Evolutionary conservation across 2,329 filamentous ascomycete genomes (phyloP).

Genomic region (Endothia cerciana): DNA sequence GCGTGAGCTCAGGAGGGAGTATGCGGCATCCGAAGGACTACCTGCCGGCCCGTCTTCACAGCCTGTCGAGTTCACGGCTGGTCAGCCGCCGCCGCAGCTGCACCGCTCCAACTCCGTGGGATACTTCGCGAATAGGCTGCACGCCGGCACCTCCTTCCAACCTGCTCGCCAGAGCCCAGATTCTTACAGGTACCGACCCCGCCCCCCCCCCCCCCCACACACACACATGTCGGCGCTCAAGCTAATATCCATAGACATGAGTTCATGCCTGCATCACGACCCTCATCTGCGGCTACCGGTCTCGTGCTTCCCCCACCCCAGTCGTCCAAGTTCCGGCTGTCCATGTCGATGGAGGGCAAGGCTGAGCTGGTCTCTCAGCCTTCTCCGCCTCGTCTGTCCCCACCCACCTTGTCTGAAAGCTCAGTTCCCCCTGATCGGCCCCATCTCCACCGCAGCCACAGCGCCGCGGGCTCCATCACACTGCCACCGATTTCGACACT

Average conservation of each 20-base stretch:
- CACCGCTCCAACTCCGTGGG: conserved; percentile 46
- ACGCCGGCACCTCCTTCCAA: conserved; percentile 56
- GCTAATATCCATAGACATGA: conserved; percentile 43
- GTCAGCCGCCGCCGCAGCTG: conserved; percentile 28
- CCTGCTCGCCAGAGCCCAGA: conserved; percentile 48
- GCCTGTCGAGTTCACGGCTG: conserved; percentile 32
- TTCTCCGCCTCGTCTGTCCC: conserved; percentile 53
- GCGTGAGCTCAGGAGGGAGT: conserved; percentile 18
- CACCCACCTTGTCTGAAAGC: conserved; percentile 22
- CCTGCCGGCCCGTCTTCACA: conserved; percentile 32
- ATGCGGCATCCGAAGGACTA: conserved; percentile 17
- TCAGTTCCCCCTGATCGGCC: conserved; percentile 53
- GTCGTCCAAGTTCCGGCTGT: conserved; percentile 71
- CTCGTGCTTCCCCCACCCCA: conserved; percentile 42
- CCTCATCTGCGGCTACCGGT: conserved; percentile 45
- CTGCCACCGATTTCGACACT: conserved; percentile 60
- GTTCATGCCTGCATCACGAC: conserved; percentile 48
- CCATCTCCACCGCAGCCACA: conserved; percentile 71
- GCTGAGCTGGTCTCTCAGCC: conserved; percentile 78
- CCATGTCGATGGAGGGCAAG: conserved; percentile 85
- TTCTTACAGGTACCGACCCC: conserved; percentile 45
- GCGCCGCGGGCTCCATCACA: conserved; percentile 63
- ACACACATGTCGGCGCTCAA: not conserved
- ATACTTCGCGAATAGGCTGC: conserved; percentile 62
- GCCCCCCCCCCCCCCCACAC: not conserved